phyloP scores from a whole-genome alignment of 108 stramenopile species.

The Cyclotella choctawhatcheeana region DNA sequence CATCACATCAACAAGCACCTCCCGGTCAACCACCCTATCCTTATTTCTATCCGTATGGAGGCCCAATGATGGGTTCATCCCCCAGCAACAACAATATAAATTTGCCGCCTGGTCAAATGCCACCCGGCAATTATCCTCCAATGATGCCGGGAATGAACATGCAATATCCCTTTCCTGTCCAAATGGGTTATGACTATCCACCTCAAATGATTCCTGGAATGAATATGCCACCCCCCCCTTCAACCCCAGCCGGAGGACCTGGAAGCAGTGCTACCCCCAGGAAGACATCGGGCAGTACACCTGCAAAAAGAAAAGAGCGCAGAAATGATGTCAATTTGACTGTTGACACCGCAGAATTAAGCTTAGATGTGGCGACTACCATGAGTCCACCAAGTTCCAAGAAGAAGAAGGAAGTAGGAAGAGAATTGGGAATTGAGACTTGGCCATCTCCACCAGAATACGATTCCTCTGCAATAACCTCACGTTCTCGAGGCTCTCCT shows the following conservation, averaged over 20 bases:
- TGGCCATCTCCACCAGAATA: conserved; percentile 22
- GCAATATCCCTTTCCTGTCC: conserved; percentile 7
- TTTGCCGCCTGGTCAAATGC: conserved; percentile 8
- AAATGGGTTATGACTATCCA: too few relatives aligned
- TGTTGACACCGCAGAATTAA: conserved; percentile 25
- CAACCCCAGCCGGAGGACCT: conserved; percentile 7
- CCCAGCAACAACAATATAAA: not conserved
- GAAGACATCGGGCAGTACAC: not conserved
- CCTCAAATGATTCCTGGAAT: conserved; percentile 5
- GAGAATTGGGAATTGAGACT: conserved; percentile 1
- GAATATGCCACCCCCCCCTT: too few relatives aligned
- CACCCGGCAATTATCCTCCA: too few relatives aligned
- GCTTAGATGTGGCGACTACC: conserved; percentile 17
- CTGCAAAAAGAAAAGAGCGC: conserved; percentile 34
- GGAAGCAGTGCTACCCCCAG: not conserved
- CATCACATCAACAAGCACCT: not conserved
- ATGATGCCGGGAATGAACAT: too few relatives aligned
- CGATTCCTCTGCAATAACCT: not conserved
- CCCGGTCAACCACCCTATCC: conserved; percentile 17
- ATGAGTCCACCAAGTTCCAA: conserved; percentile 42
- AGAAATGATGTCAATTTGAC: conserved; percentile 27
- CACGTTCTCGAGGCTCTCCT: not conserved
- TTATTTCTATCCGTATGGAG: conserved; percentile 20
- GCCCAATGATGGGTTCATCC: conserved; percentile 19
- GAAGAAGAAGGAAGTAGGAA: conserved; percentile 24